phyloP scores from a whole-genome alignment of 345 rosid species.

The Ceriops zippeliana region DNA sequence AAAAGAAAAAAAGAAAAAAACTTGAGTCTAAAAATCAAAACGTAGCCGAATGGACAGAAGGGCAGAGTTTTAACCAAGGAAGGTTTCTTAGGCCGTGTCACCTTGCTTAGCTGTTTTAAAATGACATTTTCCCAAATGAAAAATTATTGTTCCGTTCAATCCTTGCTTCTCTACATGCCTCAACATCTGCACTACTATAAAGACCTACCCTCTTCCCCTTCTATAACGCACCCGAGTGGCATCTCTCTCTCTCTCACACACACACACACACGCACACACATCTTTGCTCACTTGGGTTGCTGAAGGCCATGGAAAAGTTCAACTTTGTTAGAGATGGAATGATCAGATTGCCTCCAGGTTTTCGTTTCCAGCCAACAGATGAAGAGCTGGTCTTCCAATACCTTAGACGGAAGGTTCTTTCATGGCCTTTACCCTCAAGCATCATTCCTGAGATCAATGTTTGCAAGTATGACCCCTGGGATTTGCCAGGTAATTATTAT shows the following conservation, averaged over 20 bases:
- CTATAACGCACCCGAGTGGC: neutral
- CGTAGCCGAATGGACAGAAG: too few relatives aligned
- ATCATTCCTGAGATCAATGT: too few relatives aligned
- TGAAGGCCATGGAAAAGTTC: conserved; percentile 8
- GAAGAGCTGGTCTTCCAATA: conserved; percentile 31
- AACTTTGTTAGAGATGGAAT: conserved; percentile 11
- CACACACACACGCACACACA: too few relatives aligned
- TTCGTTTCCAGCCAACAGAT: conserved; percentile 34
- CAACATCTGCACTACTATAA: conserved; percentile 1
- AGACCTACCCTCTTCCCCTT: conserved; percentile 4
- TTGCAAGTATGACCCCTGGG: conserved; percentile 28
- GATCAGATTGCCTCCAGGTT: conserved; percentile 27
- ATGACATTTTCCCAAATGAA: too few relatives aligned
- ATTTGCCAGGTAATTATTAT: conserved; percentile 23
- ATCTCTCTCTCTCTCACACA: neutral
- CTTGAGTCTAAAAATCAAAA: too few relatives aligned
- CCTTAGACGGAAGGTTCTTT: conserved; percentile 23
- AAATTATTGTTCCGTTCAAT: neutral
- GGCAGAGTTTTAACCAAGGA: too few relatives aligned
- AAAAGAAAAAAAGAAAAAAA: too few relatives aligned
- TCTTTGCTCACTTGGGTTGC: neutral
- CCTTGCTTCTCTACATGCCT: neutral
- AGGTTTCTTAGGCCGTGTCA: too few relatives aligned
- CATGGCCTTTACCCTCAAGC: conserved; percentile 20
- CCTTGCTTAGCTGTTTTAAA: too few relatives aligned